Conservation (phyloP, 148 eudicot genomes). For the Nepenthes gracilis region DNA sequence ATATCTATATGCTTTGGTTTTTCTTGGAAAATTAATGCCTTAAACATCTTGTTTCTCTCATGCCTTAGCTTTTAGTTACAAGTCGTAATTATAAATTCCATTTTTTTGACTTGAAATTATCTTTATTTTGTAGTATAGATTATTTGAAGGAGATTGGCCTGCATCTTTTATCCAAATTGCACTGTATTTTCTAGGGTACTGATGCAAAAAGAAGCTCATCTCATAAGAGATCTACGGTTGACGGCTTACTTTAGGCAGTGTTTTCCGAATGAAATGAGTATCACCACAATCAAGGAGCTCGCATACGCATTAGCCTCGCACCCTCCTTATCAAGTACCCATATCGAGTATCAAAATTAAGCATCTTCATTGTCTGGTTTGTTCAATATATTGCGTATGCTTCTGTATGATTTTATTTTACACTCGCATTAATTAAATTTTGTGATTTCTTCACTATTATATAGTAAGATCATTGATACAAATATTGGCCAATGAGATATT, state of each 20-base stretch:
- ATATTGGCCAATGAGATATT: too few species aligned
- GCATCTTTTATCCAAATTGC: neutral
- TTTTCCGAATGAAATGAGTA: conserved; percentile 41
- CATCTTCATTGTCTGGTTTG: conserved; percentile 77
- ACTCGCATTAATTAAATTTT: neutral
- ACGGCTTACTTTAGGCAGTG: conserved; percentile 90
- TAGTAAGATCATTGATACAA: too few species aligned
- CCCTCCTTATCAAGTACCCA: conserved; percentile 74
- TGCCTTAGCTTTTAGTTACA: too few species aligned
- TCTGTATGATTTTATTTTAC: neutral
- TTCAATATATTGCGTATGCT: conserved; percentile 1
- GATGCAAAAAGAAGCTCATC: conserved; percentile 67
- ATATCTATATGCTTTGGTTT: too few species aligned
- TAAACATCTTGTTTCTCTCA: too few species aligned
- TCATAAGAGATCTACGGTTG: conserved; percentile 53
- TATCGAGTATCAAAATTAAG: conserved; percentile 56
- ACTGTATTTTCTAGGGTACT: conserved; percentile 35
- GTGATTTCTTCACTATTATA: neutral
- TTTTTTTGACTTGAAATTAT: neutral
- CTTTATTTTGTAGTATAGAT: neutral
- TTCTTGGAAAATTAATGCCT: too few species aligned
- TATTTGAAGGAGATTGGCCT: neutral
- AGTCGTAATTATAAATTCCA: too few species aligned
- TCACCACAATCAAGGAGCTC: conserved; percentile 65
- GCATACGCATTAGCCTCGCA: conserved; percentile 67